Conservation (phyloP, 108 stramenopile genomes). For the Nitzschia putrida region DNA sequence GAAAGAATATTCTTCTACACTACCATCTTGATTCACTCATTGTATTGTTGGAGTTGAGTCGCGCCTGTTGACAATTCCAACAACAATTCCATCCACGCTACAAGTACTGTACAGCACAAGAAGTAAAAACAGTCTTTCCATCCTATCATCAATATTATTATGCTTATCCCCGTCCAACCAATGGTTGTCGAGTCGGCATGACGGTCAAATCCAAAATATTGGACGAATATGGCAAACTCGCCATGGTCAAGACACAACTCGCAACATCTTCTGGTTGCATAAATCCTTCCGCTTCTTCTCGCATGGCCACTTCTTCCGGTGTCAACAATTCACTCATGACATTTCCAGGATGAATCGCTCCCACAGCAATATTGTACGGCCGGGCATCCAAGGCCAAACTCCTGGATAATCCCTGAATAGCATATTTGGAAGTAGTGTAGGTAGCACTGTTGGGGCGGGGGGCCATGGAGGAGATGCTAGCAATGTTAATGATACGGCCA, state of each 20-base stretch:
- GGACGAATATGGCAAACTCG: conserved; percentile 57
- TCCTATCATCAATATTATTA: too few species aligned
- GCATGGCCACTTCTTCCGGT: conserved; percentile 18
- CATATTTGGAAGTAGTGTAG: conserved; percentile 81
- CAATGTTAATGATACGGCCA: conserved; percentile 82
- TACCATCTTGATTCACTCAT: too few species aligned
- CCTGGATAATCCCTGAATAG: conserved; percentile 68
- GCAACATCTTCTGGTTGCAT: conserved; percentile 78
- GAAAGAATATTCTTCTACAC: too few species aligned
- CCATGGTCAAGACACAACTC: conserved; percentile 70
- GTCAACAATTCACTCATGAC: conserved; percentile 40
- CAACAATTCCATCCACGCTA: too few species aligned
- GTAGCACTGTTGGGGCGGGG: conserved; percentile 74
- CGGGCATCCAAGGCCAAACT: conserved; percentile 77
- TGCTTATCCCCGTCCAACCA: conserved; percentile 72
- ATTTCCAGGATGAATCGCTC: conserved; percentile 80
- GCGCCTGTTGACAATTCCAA: too few species aligned
- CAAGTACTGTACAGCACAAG: too few species aligned
- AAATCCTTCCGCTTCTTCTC: conserved; percentile 46
- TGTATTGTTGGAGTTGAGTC: too few species aligned
- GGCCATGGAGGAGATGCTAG: conserved; percentile 60
- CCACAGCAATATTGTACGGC: conserved; percentile 50
- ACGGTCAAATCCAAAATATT: conserved; percentile 79
- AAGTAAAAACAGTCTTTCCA: too few species aligned
- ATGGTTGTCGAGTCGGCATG: conserved; percentile 70